phyloP scores from a whole-genome alignment of 2,329 filamentous ascomycete species.

The Fusarium sp. region DNA sequence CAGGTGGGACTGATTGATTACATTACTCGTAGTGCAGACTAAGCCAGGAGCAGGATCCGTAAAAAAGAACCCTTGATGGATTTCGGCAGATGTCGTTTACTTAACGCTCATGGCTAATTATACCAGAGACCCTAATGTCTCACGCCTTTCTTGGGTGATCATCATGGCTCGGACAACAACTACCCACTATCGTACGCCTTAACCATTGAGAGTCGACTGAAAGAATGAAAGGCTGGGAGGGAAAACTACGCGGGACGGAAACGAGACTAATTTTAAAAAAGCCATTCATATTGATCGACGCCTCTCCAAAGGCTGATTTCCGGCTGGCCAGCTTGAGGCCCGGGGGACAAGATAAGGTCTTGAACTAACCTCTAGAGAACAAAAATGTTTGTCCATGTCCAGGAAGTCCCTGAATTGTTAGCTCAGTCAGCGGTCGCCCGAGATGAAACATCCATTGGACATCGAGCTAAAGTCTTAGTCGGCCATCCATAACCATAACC shows the following conservation, averaged over 20 bases:
- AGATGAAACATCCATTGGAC: slow-evolving; percentile 15
- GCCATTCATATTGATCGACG: slow-evolving; percentile 4
- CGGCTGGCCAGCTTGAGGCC: slow-evolving; percentile 12
- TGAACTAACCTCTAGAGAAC: slow-evolving; percentile 1
- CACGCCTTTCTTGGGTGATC: slow-evolving; percentile 30
- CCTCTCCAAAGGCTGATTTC: slow-evolving; percentile 4
- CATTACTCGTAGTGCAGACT: slow-evolving; percentile 15
- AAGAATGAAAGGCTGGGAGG: slow-evolving; percentile 11
- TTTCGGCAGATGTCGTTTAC: background rate
- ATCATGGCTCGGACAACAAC: slow-evolving; percentile 23
- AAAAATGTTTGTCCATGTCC: background rate
- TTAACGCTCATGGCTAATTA: background rate
- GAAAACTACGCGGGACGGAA: slow-evolving; percentile 32
- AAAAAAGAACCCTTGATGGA: background rate
- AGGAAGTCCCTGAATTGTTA: slow-evolving; percentile 16
- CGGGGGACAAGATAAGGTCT: slow-evolving; percentile 10
- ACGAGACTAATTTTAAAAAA: slow-evolving; percentile 1
- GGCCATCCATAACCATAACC: background rate
- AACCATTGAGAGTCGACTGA: background rate
- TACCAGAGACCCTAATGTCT: slow-evolving; percentile 13
- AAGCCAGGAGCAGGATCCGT: background rate
- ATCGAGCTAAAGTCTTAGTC: background rate
- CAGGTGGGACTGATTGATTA: slow-evolving; percentile 16
- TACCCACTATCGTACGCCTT: background rate
- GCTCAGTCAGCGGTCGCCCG: background rate